Evolutionary conservation across 768 basidiomycete genomes (phyloP), one percentile per base, ranked within the genome.

Genomic region (Xerocomus brunneocitrinus): DNA sequence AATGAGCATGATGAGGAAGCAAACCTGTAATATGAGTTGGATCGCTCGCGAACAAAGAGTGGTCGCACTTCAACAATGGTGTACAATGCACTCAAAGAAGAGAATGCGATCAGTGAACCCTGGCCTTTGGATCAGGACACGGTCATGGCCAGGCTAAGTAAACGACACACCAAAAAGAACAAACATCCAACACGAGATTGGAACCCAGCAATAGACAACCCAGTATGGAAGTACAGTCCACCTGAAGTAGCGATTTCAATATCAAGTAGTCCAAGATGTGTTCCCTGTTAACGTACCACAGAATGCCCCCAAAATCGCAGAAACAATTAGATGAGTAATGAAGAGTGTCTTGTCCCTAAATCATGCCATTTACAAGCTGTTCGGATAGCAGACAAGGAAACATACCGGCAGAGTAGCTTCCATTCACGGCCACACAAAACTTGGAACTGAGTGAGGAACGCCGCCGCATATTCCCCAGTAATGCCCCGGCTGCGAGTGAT

Each of bases 91-190:
- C 92, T 95, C 40, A 98, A 73, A 3, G 91, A 81, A 1, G 91
- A 92, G 71, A 98, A 97, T 0, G 95, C 91, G 46, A 97, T 83
- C 27, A 98, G 78, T 13, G 93, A 84, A 32, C 94, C 94, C 89
- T 90, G 57, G 7, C 25, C 16, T 34, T 45, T 34, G 48, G 38
- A 50, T 62, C 14, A 61, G 62, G 43, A 31, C 25, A 19, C 14
- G 28, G 36, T 46, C 41, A 45, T 25, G 16, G 19, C n/a, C 19
- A 41, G 25, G 27, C 12, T 12, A 45, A 27, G 27, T 30, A 16
- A 44, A 34, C 34, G 27, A 61, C 67, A 24, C 58, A 89, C 89
- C 62, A 97, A 67, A 82, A 98, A 98, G 78, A 98, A 97, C 39
- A 98, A 70, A 59, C 88, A 91, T 30, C 95, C 95, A n/a, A 98